Evolutionary conservation across 371 early-diverging fungal genomes (phyloP).

Genomic region (Scutellospora calospora): DNA sequence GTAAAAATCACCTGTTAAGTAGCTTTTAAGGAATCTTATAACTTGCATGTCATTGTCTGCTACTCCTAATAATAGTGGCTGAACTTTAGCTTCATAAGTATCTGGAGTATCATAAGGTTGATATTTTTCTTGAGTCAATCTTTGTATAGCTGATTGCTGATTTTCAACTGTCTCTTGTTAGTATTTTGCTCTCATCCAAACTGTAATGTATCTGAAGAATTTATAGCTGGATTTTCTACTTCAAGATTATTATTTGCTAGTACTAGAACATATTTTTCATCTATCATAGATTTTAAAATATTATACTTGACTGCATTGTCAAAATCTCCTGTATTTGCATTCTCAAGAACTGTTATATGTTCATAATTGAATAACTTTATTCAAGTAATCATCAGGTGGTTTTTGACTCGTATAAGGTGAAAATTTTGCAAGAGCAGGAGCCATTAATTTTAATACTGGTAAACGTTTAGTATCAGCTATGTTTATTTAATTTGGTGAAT

Average conservation of each 20-base stretch:
- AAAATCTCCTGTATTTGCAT: conserved; percentile 20
- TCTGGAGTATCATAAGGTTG: conserved; percentile 20
- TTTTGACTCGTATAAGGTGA: conserved; percentile 9
- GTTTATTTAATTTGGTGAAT: not conserved
- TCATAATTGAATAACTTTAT: conserved; percentile 30
- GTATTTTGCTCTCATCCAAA: conserved; percentile 8
- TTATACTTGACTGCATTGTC: conserved; percentile 30
- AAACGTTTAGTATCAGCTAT: conserved; percentile 13
- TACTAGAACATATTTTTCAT: conserved; percentile 24
- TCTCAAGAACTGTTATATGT: conserved; percentile 34
- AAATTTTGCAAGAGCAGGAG: conserved; percentile 9
- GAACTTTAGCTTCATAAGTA: conserved; percentile 28
- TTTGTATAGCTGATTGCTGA: conserved; percentile 1
- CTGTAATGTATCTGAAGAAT: conserved; percentile 20
- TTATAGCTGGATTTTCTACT: conserved; percentile 19
- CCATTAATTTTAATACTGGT: conserved; percentile 41
- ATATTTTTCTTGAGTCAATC: conserved; percentile 30
- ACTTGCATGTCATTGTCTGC: conserved; percentile 19
- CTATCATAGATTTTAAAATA: conserved; percentile 16
- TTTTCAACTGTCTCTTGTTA: conserved; percentile 3
- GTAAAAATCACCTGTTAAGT: not conserved
- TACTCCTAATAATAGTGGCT: conserved; percentile 27
- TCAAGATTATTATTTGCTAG: conserved; percentile 17
- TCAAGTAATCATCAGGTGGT: conserved; percentile 21
- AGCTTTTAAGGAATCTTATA: conserved; percentile 3